Evolutionary conservation across 129 eudicot genomes (phyloP).

Genomic region (Lactuca sativa): DNA sequence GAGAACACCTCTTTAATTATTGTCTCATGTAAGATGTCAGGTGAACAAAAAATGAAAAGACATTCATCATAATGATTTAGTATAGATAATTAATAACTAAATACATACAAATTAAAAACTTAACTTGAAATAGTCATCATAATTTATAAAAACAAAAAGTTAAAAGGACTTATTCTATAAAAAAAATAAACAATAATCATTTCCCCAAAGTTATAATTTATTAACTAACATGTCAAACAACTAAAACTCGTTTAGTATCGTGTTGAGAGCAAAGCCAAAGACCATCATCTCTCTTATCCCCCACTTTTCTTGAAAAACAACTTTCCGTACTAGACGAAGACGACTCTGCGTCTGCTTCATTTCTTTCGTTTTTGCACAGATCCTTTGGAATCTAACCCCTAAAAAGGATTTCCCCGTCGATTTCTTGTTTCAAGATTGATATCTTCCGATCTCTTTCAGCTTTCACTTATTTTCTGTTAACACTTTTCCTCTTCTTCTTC

Average conservation of each 20-base stretch:
- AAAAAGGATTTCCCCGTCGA: background rate
- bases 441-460: background rate
- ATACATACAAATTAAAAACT: too few relatives aligned
- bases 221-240: too few relatives aligned
- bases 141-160: too few relatives aligned
- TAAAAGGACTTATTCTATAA: too few relatives aligned
- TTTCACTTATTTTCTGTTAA: background rate
- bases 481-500: background rate
- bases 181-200: too few relatives aligned
- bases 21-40: too few relatives aligned
- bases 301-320: conserved; percentile 1
- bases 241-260: background rate
- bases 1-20: too few relatives aligned
- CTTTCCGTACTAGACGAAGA: conserved; percentile 1
- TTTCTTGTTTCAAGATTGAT: conserved; percentile 6
- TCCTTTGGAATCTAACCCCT: conserved; percentile 17
- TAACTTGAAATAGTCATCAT: too few relatives aligned
- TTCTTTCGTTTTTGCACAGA: conserved; percentile 13
- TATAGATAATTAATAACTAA: too few relatives aligned
- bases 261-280: background rate
- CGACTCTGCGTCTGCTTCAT: conserved; percentile 3
- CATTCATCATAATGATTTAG: too few relatives aligned
- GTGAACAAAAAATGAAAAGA: too few relatives aligned
- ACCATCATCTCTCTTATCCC: conserved; percentile 11
- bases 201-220: too few relatives aligned